Percentiles rank a stretch among this genome's conserved stretches.
phyloP scores from a whole-genome alignment of 202 grass and related monocot genomes.

The Dendrocalamus latiflorus region DNA sequence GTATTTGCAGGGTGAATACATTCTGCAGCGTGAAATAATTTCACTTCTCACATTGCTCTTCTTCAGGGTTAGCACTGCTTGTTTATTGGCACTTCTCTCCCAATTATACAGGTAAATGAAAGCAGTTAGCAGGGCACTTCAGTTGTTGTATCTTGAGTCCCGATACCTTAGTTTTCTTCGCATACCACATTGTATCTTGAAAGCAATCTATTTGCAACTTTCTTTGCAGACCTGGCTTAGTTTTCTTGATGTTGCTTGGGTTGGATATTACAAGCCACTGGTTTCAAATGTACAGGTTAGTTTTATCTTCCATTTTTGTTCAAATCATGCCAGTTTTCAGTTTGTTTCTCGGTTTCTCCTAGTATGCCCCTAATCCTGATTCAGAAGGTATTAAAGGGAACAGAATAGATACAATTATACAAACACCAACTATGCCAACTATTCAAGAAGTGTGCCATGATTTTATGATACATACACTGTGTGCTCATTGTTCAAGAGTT shows the following conservation, averaged over 20 bases:
- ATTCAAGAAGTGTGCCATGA: neutral
- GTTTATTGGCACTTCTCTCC: conserved; percentile 86
- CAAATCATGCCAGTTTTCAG: neutral
- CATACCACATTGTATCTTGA: neutral
- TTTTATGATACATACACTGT: neutral
- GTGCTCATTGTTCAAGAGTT: neutral
- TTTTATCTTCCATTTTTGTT: conserved; percentile 5
- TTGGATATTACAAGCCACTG: conserved; percentile 96
- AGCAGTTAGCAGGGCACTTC: neutral
- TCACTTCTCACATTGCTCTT: conserved; percentile 30
- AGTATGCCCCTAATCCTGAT: neutral
- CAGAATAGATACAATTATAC: neutral
- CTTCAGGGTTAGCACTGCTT: conserved; percentile 97
- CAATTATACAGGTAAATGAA: conserved; percentile 80
- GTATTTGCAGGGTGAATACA: conserved; percentile 4
- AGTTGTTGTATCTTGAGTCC: conserved; percentile 6
- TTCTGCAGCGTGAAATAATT: conserved; percentile 15
- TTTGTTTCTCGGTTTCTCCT: conserved; percentile 8
- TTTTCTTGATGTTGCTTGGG: conserved; percentile 81
- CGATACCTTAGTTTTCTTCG: neutral
- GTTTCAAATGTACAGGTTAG: conserved; percentile 96
- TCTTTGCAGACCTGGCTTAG: conserved; percentile 69
- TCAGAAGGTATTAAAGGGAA: neutral
- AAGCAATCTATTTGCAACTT: conserved; percentile 10
- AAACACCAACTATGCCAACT: neutral